Percentiles rank a stretch among this genome's conserved stretches.
Evolutionary conservation across 805 yeast genomes (phyloP).

Genomic region (Starmerella floricola): DNA sequence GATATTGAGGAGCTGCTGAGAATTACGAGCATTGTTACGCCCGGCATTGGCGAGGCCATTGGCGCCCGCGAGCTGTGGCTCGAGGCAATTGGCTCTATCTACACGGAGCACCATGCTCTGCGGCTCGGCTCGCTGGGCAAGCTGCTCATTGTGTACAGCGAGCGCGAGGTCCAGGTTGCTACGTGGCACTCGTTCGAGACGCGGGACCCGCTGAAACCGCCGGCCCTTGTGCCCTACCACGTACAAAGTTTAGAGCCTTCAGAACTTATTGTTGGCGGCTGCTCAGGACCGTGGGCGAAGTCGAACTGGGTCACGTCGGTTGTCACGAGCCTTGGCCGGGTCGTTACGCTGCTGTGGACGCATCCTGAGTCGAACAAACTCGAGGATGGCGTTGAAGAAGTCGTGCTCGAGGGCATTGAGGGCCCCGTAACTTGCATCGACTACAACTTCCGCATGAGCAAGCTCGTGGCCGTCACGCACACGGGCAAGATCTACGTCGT

Average conservation of each 20-base stretch:
- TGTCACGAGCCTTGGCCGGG: conserved; percentile 1
- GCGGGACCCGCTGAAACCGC: conserved; percentile 25
- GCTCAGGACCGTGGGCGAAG: not conserved
- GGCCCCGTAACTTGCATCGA: conserved; percentile 25
- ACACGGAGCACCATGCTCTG: conserved; percentile 7
- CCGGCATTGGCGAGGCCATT: conserved; percentile 33
- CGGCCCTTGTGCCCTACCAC: not conserved
- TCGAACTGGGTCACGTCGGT: conserved; percentile 4
- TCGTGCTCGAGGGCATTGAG: not conserved
- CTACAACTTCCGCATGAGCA: conserved; percentile 34
- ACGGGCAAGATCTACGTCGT: conserved; percentile 3
- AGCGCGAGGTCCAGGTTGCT: conserved; percentile 7
- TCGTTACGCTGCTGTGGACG: not conserved
- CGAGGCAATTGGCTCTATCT: conserved; percentile 19
- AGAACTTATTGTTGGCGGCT: not conserved
- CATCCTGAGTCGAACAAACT: not conserved
- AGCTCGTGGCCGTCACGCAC: conserved; percentile 30
- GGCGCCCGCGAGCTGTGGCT: conserved; percentile 29
- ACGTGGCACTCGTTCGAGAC: conserved; percentile 22
- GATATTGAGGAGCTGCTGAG: conserved; percentile 21
- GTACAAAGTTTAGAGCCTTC: not conserved
- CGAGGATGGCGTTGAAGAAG: conserved; percentile 2
- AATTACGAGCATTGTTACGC: conserved; percentile 15
- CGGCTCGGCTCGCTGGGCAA: conserved; percentile 11
- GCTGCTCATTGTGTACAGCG: conserved; percentile 10